Percentiles rank a stretch among this genome's conserved stretches.
These are phyloP conservation scores for Myrica gale DNA, from an alignment of 306 rosid species.

Conservation along the genomic window DNA sequence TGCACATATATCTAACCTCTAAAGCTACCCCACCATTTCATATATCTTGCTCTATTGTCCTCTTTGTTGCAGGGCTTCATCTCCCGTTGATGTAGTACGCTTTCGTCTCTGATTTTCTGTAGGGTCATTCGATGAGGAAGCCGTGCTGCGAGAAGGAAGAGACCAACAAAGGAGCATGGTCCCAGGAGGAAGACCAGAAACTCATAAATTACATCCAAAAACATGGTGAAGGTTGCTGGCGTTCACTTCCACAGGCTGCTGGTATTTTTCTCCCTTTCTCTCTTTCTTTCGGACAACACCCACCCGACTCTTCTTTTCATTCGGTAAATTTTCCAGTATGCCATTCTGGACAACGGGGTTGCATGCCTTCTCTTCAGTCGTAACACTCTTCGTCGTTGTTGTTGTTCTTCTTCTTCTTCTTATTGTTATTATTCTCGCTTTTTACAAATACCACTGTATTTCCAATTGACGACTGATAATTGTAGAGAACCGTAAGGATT, in stretches of 20 bases:
- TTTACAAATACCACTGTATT: background rate
- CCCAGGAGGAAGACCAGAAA: constrained; percentile 49
- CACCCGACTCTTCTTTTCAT: too few relatives aligned
- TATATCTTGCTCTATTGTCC: background rate
- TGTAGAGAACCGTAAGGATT: background rate
- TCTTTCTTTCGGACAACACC: background rate
- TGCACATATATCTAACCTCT: background rate
- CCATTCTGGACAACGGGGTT: background rate
- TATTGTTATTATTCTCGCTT: background rate
- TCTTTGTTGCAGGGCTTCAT: background rate
- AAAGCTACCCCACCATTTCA: background rate
- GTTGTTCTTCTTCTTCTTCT: background rate
- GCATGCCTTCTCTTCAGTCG: background rate
- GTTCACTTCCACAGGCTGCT: constrained; percentile 43
- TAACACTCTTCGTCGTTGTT: background rate
- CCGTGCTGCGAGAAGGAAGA: constrained; percentile 32
- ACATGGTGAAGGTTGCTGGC: constrained; percentile 48
- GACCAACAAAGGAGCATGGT: constrained; percentile 44
- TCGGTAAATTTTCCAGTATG: background rate
- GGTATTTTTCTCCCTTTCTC: constrained; percentile 25
- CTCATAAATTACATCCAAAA: constrained; percentile 38
- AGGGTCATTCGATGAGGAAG: constrained; percentile 27
- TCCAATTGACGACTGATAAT: background rate
- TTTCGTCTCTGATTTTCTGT: background rate
- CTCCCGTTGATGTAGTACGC: background rate